phyloP scores from a whole-genome alignment of 176 grass and related monocot species.

The Metroxylon sagu region DNA sequence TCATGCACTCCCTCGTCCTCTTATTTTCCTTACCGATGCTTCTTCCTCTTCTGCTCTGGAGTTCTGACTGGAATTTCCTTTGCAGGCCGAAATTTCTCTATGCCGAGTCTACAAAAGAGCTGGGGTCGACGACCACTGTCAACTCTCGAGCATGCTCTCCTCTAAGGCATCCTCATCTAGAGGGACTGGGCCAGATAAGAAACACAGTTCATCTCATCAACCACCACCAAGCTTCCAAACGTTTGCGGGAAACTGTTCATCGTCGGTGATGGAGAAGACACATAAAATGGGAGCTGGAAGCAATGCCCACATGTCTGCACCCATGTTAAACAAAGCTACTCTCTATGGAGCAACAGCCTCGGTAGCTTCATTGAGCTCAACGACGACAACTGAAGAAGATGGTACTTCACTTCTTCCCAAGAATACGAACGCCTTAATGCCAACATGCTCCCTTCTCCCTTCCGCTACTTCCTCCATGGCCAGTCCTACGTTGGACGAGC shows the following conservation, averaged over 20 bases:
- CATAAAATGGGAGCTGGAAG: constrained; percentile 10
- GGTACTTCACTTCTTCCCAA: constrained; percentile 22
- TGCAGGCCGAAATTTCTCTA: constrained; percentile 82
- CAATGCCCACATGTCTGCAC: constrained; percentile 4
- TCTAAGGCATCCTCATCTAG: constrained; percentile 27
- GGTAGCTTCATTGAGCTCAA: constrained; percentile 22
- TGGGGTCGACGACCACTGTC: constrained; percentile 59
- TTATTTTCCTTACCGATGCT: neutral
- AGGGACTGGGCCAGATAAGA: constrained; percentile 20
- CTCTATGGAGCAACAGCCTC: constrained; percentile 20
- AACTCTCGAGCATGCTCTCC: constrained; percentile 1
- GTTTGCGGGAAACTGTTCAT: constrained; percentile 41
- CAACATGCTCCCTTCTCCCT: constrained; percentile 63
- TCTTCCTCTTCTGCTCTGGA: too few species aligned
- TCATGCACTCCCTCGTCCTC: neutral
- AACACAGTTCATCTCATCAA: constrained; percentile 37
- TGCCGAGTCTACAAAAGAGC: constrained; percentile 91
- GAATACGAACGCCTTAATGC: constrained; percentile 36
- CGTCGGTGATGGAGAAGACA: constrained; percentile 17
- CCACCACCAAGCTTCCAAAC: constrained; percentile 33
- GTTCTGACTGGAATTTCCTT: neutral
- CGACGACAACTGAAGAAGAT: constrained; percentile 15
- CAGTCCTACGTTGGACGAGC: constrained; percentile 46
- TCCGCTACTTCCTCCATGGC: constrained; percentile 46
- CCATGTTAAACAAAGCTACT: constrained; percentile 9